Base-by-base conservation (phyloP, 1,139 yeast genomes). In the Pichia norvegensis region DNA sequence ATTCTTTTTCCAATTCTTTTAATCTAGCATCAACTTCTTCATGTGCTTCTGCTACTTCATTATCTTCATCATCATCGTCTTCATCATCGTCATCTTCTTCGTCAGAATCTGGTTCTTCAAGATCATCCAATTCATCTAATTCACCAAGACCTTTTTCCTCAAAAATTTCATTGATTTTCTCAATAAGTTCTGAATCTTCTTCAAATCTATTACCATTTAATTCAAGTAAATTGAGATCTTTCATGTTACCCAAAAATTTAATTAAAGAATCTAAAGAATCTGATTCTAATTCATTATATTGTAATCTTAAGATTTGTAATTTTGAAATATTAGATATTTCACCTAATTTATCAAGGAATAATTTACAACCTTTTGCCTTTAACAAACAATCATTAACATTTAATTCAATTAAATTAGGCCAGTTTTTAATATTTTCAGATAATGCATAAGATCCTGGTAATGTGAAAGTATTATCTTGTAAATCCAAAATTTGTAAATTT, bases 401-500 rank as follows among this genome's bases (percentile, higher is more conserved):
- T 59, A 94, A 72, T 65, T 90, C 97, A 41, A 67, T 67, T 59
- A 92, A 74, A 10, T 72, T 55, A 43, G 66, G 62, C 88, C 88
- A 83, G 29, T 61, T 61, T 2, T 55, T 23, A 52, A 90, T 65
- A 22, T 73, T 72, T 38, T 72, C 67, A 23, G 90, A 85, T 55
- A 92, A 70, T 20, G 90, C 82, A 51, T 67, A 67, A 21, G 96
- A 84, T n/a, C 95, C 96, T 46, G 70, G 70, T n/a, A 74, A 68
- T 10, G 98, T 92, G 62, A 92, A 78, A 4, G 98, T 92, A 66
- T 92, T 92, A 65, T 92, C 98, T 70, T 94, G 97, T 57, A 92
- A 73, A 66, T 92, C 98, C 40, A 94, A 69, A 39, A 78, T 77
- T 55, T 78, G 73, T 58, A 92, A 74, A 35, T 75, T 69, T 31